Percentiles rank a stretch among this genome's conserved stretches.
Conservation (phyloP, 2,329 filamentous ascomycete species). For the Chaetomium olivaceum region DNA sequence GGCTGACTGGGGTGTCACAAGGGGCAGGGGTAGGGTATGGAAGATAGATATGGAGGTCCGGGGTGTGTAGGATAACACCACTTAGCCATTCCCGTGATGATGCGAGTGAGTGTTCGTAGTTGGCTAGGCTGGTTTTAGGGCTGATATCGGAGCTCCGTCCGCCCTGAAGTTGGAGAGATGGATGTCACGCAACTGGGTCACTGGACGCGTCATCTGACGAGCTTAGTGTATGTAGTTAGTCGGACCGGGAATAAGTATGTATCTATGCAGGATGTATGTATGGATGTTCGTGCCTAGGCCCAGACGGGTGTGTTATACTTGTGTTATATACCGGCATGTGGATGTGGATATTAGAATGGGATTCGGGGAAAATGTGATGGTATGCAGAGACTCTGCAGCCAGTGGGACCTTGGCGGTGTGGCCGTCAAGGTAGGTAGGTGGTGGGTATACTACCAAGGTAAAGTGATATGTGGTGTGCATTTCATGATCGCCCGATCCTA, state of each 20-base stretch:
- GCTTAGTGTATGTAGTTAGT: neutral
- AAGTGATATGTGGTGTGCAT: neutral
- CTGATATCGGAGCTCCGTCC: too few relatives aligned
- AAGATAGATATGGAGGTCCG: too few relatives aligned
- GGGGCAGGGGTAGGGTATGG: too few relatives aligned
- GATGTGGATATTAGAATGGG: neutral
- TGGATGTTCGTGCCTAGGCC: too few relatives aligned
- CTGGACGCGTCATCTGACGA: constrained; percentile 11
- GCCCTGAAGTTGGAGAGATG: too few relatives aligned
- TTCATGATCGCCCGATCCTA: neutral
- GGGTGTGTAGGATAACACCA: neutral
- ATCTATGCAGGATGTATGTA: too few relatives aligned
- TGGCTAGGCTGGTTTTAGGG: too few relatives aligned
- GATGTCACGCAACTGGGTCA: constrained; percentile 1
- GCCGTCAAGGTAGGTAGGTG: neutral
- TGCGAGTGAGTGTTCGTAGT: neutral
- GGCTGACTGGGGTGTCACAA: neutral
- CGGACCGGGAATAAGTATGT: neutral
- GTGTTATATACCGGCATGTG: neutral
- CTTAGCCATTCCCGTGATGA: neutral
- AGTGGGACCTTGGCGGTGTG: neutral
- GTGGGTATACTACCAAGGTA: neutral
- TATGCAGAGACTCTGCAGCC: constrained; percentile 1
- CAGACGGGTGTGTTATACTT: neutral
- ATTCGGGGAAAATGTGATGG: neutral